These are phyloP conservation scores for Choricystis sp. DNA, from an alignment of 139 green algal genomes.

Conservation along the genomic window DNA sequence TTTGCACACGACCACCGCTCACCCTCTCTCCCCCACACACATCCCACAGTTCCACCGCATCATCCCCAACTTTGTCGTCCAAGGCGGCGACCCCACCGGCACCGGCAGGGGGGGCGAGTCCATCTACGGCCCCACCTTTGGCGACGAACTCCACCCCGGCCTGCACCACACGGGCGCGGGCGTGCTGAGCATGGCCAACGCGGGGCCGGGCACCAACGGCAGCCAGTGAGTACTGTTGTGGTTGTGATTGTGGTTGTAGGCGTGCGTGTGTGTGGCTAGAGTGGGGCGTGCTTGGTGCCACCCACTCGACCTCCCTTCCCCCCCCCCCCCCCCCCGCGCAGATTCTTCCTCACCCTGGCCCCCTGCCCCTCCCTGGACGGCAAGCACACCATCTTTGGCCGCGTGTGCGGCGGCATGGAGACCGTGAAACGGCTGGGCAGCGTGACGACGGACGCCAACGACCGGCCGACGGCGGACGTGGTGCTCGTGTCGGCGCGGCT, in stretches of 20 bases:
- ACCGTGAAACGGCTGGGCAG: slow-evolving; percentile 75
- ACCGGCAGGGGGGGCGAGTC: slow-evolving; percentile 75
- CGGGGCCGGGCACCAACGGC: slow-evolving; percentile 66
- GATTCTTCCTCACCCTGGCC: slow-evolving; percentile 81
- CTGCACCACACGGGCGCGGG: slow-evolving; percentile 74
- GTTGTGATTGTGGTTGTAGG: slow-evolving; percentile 1
- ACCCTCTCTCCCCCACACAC: not conserved
- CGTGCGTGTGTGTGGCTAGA: no score
- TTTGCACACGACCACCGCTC: not conserved
- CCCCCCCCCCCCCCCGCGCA: not conserved
- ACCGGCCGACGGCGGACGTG: slow-evolving; percentile 52
- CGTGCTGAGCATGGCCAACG: slow-evolving; percentile 77
- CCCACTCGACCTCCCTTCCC: slow-evolving; percentile 1
- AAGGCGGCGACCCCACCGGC: slow-evolving; percentile 86
- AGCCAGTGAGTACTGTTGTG: slow-evolving; percentile 45
- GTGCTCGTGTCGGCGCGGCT: slow-evolving; percentile 43
- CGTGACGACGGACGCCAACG: slow-evolving; percentile 53
- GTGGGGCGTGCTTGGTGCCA: no score
- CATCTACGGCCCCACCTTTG: slow-evolving; percentile 70
- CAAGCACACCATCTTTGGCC: slow-evolving; percentile 82
- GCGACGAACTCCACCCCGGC: slow-evolving; percentile 69
- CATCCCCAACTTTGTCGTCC: slow-evolving; percentile 87
- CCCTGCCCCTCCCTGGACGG: slow-evolving; percentile 27
- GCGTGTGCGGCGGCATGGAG: slow-evolving; percentile 65
- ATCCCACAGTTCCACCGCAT: slow-evolving; percentile 45